A percentile compares a stretch with the other conserved stretches of the same genome.
These are phyloP conservation scores for Rutstroemia sp. DNA, from an alignment of 2,329 filamentous ascomycete genomes.

Conservation along the genomic window DNA sequence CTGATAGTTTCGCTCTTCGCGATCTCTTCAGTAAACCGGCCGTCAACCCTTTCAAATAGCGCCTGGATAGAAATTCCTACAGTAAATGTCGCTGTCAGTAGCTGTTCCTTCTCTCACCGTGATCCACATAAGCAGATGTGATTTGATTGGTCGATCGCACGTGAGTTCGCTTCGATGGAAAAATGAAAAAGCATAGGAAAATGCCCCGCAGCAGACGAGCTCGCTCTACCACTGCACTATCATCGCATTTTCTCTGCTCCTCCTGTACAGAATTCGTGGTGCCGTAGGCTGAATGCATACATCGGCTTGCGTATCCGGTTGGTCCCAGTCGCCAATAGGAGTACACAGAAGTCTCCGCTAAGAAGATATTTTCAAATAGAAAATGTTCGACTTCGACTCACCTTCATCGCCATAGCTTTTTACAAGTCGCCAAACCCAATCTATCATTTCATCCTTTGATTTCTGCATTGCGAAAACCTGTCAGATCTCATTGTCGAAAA, in stretches of 20 bases:
- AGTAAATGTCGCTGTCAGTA: background rate
- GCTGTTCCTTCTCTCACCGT: background rate
- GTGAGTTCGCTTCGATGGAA: conserved; percentile 1
- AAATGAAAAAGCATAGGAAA: background rate
- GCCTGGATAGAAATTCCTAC: conserved; percentile 12
- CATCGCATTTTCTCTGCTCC: background rate
- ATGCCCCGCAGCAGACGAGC: background rate
- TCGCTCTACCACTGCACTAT: conserved; percentile 2
- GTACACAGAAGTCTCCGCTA: background rate
- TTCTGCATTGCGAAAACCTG: background rate
- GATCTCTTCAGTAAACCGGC: background rate
- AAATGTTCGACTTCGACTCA: conserved; percentile 3
- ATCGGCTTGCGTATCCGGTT: too few relatives aligned
- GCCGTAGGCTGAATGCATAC: too few relatives aligned
- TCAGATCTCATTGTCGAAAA: conserved; percentile 2
- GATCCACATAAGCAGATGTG: background rate
- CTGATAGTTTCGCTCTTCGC: background rate
- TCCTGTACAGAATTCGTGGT: too few relatives aligned
- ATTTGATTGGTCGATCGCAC: conserved; percentile 3
- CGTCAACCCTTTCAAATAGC: conserved; percentile 10
- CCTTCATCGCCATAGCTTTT: background rate
- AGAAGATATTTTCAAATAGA: background rate
- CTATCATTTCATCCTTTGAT: conserved; percentile 8
- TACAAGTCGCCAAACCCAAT: conserved; percentile 4
- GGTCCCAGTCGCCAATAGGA: background rate